Evolutionary conservation across 805 yeast species (phyloP).

Genomic region (Ogataea nakhonphanomensis): DNA sequence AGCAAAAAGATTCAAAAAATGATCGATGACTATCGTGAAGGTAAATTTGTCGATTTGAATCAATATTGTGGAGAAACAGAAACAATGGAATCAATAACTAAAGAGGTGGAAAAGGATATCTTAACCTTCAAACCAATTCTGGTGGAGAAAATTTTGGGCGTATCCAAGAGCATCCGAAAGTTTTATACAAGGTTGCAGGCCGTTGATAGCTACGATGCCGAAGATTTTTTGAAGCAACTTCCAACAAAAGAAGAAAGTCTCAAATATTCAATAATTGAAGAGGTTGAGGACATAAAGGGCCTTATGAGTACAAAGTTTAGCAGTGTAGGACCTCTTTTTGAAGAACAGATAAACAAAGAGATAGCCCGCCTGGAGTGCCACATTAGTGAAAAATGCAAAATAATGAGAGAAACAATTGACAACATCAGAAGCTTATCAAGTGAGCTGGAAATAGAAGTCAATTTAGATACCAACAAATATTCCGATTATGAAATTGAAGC

Average conservation of each 20-base stretch:
- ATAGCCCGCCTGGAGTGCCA: constrained; percentile 24
- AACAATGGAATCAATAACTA: constrained; percentile 22
- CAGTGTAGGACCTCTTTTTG: constrained; percentile 24
- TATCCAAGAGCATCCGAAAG: constrained; percentile 21
- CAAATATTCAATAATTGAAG: constrained; percentile 13
- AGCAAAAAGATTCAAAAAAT: constrained; percentile 20
- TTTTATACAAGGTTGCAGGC: constrained; percentile 25
- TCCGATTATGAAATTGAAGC: constrained; percentile 18
- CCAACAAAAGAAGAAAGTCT: constrained; percentile 28
- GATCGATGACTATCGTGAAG: constrained; percentile 21
- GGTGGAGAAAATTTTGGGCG: constrained; percentile 21
- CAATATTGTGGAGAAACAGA: constrained; percentile 22
- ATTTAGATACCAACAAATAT: constrained; percentile 9
- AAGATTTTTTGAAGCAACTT: constrained; percentile 18
- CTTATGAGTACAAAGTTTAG: constrained; percentile 28
- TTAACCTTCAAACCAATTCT: constrained; percentile 26
- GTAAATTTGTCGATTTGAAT: constrained; percentile 16
- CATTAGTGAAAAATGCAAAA: constrained; percentile 20
- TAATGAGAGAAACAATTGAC: constrained; percentile 16
- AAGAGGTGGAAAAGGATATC: constrained; percentile 24
- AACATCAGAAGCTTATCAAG: constrained; percentile 6
- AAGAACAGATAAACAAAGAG: constrained; percentile 29
- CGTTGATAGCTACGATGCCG: constrained; percentile 20
- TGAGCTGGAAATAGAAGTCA: constrained; percentile 14
- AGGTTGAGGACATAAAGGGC: constrained; percentile 25